Conservation (phyloP, 208 protist genomes). For the Herpetomonas tarakana region DNA sequence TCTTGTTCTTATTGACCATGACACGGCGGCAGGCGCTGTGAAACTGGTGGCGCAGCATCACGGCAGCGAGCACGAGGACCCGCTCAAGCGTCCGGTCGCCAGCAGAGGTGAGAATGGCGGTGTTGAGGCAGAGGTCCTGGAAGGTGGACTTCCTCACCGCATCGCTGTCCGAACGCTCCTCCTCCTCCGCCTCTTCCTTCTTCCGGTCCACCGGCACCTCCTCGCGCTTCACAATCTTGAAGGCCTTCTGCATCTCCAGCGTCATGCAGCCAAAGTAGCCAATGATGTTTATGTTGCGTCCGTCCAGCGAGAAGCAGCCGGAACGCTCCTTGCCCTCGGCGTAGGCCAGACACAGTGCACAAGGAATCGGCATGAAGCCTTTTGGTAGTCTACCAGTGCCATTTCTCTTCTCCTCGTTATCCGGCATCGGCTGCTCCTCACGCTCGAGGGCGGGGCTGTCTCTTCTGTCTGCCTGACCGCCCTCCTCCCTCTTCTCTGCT, state of each 20-base stretch:
- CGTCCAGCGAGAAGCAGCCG: slow-evolving; percentile 57
- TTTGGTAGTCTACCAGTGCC: neutral
- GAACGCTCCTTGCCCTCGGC: slow-evolving; percentile 62
- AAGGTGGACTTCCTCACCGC: too few species aligned
- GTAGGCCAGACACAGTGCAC: slow-evolving; percentile 79
- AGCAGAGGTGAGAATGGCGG: slow-evolving; percentile 68
- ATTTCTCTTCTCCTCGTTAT: neutral
- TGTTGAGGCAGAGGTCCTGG: slow-evolving; percentile 45
- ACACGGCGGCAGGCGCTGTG: slow-evolving; percentile 42
- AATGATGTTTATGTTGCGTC: slow-evolving; percentile 78
- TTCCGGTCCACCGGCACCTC: slow-evolving; percentile 9
- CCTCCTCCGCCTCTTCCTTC: neutral
- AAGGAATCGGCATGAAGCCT: slow-evolving; percentile 61
- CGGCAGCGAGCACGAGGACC: slow-evolving; percentile 69
- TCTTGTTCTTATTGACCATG: slow-evolving; percentile 9
- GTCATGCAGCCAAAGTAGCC: slow-evolving; percentile 81
- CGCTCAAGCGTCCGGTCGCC: slow-evolving; percentile 82
- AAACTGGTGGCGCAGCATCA: slow-evolving; percentile 79
- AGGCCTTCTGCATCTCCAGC: slow-evolving; percentile 43
- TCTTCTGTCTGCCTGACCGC: too few species aligned
- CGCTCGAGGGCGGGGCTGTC: too few species aligned
- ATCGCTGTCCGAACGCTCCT: neutral
- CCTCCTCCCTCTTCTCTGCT: neutral
- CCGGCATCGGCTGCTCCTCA: neutral
- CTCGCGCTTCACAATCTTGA: slow-evolving; percentile 53